phyloP scores from a whole-genome alignment of 2,329 filamentous ascomycete species.

The Dactylellina leptospora region DNA sequence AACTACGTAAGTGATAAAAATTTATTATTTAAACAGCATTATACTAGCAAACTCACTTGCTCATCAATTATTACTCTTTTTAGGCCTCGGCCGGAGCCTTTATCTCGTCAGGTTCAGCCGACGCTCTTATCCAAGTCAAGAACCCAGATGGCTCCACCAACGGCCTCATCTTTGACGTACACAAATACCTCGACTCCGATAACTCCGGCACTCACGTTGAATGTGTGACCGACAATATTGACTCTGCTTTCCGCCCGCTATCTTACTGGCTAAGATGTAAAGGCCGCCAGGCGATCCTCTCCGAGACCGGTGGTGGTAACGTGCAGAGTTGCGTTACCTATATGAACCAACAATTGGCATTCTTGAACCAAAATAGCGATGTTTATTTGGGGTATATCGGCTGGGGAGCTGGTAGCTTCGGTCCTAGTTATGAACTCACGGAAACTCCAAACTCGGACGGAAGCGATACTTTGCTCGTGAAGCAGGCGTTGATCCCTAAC shows the following conservation, averaged over 20 bases:
- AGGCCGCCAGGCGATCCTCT: conserved; percentile 59
- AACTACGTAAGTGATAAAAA: conserved; percentile 65
- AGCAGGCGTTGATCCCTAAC: conserved; percentile 29
- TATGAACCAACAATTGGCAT: conserved; percentile 58
- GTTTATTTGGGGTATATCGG: conserved; percentile 58
- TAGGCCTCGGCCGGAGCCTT: conserved; percentile 62
- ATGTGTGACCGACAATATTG: conserved; percentile 64
- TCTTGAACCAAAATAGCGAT: conserved; percentile 58
- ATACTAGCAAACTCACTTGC: too few species aligned
- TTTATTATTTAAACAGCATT: neutral
- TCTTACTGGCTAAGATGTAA: conserved; percentile 60
- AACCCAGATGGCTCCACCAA: conserved; percentile 69
- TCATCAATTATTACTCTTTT: neutral
- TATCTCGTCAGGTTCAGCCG: conserved; percentile 65
- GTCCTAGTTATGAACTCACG: conserved; percentile 19
- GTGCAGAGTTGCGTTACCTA: conserved; percentile 59
- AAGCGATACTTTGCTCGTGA: conserved; percentile 24
- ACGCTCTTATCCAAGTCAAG: conserved; percentile 65
- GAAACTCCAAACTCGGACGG: conserved; percentile 31
- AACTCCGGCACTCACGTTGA: conserved; percentile 66
- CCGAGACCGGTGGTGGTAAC: conserved; percentile 61
- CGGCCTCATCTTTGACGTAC: conserved; percentile 69
- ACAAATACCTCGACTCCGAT: conserved; percentile 70
- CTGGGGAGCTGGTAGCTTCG: conserved; percentile 57
- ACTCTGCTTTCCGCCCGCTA: conserved; percentile 58